These are phyloP conservation scores for Leccinum fallax DNA, from an alignment of 1,284 basidiomycete genomes.

Conservation along the genomic window DNA sequence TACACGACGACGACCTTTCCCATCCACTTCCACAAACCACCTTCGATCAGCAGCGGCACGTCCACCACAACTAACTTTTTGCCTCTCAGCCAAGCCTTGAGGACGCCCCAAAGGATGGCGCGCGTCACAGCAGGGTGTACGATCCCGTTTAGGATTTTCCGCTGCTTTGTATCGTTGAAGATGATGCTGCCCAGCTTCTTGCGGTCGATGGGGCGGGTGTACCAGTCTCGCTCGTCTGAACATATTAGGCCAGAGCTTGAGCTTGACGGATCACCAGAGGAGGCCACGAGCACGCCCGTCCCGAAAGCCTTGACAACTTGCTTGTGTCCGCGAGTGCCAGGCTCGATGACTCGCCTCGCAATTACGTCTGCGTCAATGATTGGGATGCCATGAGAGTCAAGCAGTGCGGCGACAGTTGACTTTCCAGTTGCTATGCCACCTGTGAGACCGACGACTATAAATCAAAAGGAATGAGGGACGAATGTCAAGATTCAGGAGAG, in stretches of 20 bases:
- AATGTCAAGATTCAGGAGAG: not conserved
- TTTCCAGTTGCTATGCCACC: constrained; percentile 98
- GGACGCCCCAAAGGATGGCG: constrained; percentile 72
- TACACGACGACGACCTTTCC: constrained; percentile 88
- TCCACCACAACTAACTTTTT: constrained; percentile 78
- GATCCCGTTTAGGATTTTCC: constrained; percentile 80
- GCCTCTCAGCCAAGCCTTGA: constrained; percentile 79
- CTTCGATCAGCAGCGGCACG: constrained; percentile 93
- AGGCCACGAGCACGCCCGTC: constrained; percentile 55
- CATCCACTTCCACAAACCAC: constrained; percentile 84
- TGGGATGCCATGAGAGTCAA: constrained; percentile 69
- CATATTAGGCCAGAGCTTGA: not conserved
- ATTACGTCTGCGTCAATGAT: constrained; percentile 93
- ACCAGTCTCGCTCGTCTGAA: constrained; percentile 14
- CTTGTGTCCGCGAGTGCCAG: constrained; percentile 76
- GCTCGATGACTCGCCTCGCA: constrained; percentile 86
- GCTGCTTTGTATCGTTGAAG: constrained; percentile 76
- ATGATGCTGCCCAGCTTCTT: constrained; percentile 84
- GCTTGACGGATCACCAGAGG: not conserved
- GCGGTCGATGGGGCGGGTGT: constrained; percentile 81
- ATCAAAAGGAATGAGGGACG: not conserved
- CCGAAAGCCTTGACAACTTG: constrained; percentile 79
- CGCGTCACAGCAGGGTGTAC: constrained; percentile 88
- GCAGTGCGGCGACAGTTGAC: constrained; percentile 84
- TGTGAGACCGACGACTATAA: constrained; percentile 88